These are phyloP conservation scores for Agastache rugosa DNA, from an alignment of 257 asterid genomes.

Conservation along the genomic window DNA sequence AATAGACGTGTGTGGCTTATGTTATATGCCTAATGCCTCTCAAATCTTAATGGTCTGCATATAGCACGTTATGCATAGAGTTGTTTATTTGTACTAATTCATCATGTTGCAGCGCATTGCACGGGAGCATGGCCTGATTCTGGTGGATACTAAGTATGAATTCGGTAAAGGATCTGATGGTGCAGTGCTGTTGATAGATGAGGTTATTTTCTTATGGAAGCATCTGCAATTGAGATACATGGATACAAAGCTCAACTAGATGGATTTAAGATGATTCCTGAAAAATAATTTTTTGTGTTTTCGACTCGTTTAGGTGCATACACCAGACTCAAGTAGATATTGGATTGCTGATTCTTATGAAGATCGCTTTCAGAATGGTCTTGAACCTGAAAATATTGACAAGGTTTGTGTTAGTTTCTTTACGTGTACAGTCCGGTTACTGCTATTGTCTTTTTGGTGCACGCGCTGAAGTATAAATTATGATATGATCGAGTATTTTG, in stretches of 20 bases:
- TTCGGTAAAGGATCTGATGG: constrained; percentile 96
- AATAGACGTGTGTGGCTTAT: neutral
- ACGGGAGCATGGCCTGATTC: constrained; percentile 75
- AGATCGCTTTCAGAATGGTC: constrained; percentile 68
- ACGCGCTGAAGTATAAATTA: constrained; percentile 26
- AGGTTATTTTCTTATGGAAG: constrained; percentile 54
- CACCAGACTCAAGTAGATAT: constrained; percentile 97
- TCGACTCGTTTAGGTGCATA: constrained; percentile 68
- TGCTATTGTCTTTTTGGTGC: too few species aligned
- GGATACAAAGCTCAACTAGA: constrained; percentile 9
- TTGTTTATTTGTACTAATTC: neutral
- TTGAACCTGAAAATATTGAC: constrained; percentile 96
- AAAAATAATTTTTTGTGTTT: neutral
- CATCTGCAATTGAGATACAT: constrained; percentile 12
- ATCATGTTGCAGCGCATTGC: constrained; percentile 63
- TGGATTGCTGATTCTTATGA: constrained; percentile 82
- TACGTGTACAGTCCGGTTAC: too few species aligned
- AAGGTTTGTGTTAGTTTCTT: constrained; percentile 53
- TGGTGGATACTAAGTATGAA: constrained; percentile 97
- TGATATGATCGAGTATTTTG: constrained; percentile 32
- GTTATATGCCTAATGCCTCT: neutral
- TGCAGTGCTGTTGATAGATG: constrained; percentile 74
- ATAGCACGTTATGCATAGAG: constrained; percentile 1
- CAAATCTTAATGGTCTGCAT: neutral
- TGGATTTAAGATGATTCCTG: constrained; percentile 12